Evolutionary conservation across 139 green algal species (phyloP), one percentile per base, ranked within the genome.

Genomic region (Closterium sp.): DNA sequence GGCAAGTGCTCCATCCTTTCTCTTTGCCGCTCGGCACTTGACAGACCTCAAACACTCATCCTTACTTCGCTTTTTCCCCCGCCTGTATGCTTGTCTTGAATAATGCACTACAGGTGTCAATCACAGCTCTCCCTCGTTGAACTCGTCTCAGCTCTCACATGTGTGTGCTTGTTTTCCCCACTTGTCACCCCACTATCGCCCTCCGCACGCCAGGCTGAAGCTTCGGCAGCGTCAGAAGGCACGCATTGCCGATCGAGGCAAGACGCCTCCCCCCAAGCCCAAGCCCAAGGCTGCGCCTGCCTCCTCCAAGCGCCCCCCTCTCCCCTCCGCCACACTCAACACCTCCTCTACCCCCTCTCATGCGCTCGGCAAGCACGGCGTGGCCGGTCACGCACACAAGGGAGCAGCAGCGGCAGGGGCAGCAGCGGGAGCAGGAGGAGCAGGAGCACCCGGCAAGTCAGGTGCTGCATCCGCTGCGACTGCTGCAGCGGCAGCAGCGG

Each of bases 151-250:
- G 64, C 12, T 83, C 64, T 83, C n/a, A n/a, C n/a, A n/a, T n/a
- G n/a, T n/a, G n/a, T n/a, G n/a, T n/a, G n/a, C n/a, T n/a, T n/a
- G n/a, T n/a, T n/a, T n/a, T n/a, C n/a, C n/a, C n/a, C n/a, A n/a
- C n/a, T n/a, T n/a, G n/a, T n/a, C n/a, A n/a, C n/a, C n/a, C 55
- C 12, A 76, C 55, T 76, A 19, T 76, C 55, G 55, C 55, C 55
- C 55, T 76, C 55, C 38, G 2, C 55, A 76, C 55, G 25, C 55
- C 32, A 93, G 90, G 86, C 35, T 33, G 9, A 93, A 92, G 87
- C 87, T 93, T 16, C 31, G 90, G 33, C 87, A 88, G 87, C 86
- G 90, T 7, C 90, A 93, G 64, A 89, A 88, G n/a, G 90, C 93
- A 5, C 35, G 90, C 4, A 88, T 93, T 35, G 86, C 90, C 8